Evolutionary conservation across 129 eudicot species (phyloP).

Genomic region (Artemisia tridentata): DNA sequence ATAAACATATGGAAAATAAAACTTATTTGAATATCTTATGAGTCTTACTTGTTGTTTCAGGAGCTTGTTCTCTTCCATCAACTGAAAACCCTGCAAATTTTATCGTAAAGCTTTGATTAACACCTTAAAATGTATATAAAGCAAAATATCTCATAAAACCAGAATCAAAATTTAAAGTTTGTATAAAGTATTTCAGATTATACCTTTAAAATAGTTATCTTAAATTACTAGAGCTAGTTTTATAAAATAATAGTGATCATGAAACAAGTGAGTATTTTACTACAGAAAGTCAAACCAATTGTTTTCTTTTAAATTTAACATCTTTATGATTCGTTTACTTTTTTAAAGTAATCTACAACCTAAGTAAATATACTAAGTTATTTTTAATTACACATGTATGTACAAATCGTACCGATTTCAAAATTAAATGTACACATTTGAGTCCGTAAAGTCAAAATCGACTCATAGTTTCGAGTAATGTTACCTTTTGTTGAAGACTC

Average conservation of each 20-base stretch:
- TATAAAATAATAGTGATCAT: background rate
- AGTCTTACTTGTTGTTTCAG: conserved; percentile 45
- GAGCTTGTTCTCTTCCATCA: conserved; percentile 56
- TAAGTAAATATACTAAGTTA: too few species aligned
- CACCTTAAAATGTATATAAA: background rate
- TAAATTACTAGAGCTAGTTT: background rate
- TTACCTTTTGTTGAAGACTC: conserved; percentile 48
- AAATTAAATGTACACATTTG: background rate
- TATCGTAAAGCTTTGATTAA: background rate
- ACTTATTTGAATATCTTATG: background rate
- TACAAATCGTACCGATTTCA: background rate
- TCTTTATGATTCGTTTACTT: too few species aligned
- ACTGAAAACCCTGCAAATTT: conserved; percentile 38
- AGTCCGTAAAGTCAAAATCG: too few species aligned
- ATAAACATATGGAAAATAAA: background rate
- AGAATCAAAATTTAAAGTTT: background rate
- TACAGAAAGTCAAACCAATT: background rate
- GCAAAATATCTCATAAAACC: background rate
- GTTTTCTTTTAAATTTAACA: background rate
- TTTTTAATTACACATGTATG: too few species aligned
- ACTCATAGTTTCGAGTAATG: background rate
- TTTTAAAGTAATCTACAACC: too few species aligned
- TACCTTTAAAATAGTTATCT: background rate
- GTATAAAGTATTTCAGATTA: background rate
- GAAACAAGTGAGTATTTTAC: background rate